Base-by-base conservation (phyloP, 345 rosid species). In the Populus pruinosa region DNA sequence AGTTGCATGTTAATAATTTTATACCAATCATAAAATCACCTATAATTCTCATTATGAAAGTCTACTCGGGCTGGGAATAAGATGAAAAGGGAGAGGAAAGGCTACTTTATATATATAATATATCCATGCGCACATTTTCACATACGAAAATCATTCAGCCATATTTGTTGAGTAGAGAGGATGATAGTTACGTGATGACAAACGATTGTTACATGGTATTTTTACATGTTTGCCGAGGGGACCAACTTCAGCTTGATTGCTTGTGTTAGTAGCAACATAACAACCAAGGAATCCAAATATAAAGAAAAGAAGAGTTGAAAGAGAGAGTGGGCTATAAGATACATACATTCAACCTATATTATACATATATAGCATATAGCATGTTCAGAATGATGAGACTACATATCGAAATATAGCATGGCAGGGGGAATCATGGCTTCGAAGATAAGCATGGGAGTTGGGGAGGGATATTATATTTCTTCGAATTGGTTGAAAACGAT, bases 361-460 rank as follows among this genome's bases (percentile, higher is more conserved):
- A 10, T 4, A 59, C 11, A 11, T 31, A 31, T 31, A 31, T 13
- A 3, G 29, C 64, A 59, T 1, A 13, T 4, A 59, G 64, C 64
- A 59, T 59, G 64, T n/a, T 59, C 64, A 10, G 12, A 21, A n/a
- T 56, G 63, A 56, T 56, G 63, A 56, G 63, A 56, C 63, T 56
- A 3, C 9, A 9, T n/a, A 56, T 56, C 63, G 11, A 56, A 56
- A 23, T 29, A 11, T 59, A 59, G 64, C 64, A 59, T 3, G 23
- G 25, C 63, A n/a, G 9, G 63, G 67, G 59, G 70, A 61, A 53
- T 16, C 79, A 70, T 83, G 71, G 70, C 88, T 82, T 85, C 79
- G 84, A 85, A 83, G 86, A 59, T 11, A 87, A 85, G 88, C 81
- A 78, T 62, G 2, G 44, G 23, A 63, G 74, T 38, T 25, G 77